Evolutionary conservation across 352 stramenopile species (phyloP).

Genomic region (Globisporangium ultimum): DNA sequence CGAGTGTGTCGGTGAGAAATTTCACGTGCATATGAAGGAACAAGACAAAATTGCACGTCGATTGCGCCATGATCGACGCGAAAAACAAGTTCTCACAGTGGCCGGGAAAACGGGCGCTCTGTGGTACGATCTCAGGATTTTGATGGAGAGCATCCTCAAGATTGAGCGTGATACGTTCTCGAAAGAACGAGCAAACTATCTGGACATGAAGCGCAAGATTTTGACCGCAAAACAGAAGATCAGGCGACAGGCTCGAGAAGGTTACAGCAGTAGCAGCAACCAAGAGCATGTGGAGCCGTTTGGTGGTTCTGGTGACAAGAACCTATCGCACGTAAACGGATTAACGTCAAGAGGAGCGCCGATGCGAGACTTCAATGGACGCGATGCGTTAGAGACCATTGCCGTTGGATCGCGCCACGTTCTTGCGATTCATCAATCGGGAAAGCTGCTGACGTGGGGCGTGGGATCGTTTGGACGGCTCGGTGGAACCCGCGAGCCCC

Average conservation of each 20-base stretch:
- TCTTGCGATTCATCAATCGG: slow-evolving; percentile 58
- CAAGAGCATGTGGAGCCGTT: background rate
- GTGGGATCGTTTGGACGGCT: slow-evolving; percentile 73
- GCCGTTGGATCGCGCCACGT: slow-evolving; percentile 67
- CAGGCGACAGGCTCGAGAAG: slow-evolving; percentile 57
- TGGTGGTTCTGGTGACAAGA: too few relatives aligned
- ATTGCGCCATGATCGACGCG: slow-evolving; percentile 48
- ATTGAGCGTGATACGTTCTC: slow-evolving; percentile 35
- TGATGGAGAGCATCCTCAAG: slow-evolving; percentile 41
- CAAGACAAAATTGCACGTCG: slow-evolving; percentile 51
- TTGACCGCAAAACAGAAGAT: slow-evolving; percentile 44
- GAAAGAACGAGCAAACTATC: slow-evolving; percentile 43
- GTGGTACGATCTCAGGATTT: slow-evolving; percentile 43
- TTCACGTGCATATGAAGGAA: slow-evolving; percentile 66
- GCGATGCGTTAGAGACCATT: slow-evolving; percentile 54
- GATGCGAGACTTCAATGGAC: slow-evolving; percentile 38
- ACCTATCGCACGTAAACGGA: slow-evolving; percentile 38
- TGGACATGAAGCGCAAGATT: slow-evolving; percentile 61
- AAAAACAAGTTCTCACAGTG: slow-evolving; percentile 31
- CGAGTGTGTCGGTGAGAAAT: slow-evolving; percentile 59
- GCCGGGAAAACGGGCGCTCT: slow-evolving; percentile 32
- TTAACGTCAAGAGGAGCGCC: slow-evolving; percentile 48
- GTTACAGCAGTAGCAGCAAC: slow-evolving; percentile 11
- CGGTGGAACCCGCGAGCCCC: slow-evolving; percentile 25
- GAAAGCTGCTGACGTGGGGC: slow-evolving; percentile 70